Conservation (phyloP, 148 eudicot genomes). For the Spergularia bocconei region DNA sequence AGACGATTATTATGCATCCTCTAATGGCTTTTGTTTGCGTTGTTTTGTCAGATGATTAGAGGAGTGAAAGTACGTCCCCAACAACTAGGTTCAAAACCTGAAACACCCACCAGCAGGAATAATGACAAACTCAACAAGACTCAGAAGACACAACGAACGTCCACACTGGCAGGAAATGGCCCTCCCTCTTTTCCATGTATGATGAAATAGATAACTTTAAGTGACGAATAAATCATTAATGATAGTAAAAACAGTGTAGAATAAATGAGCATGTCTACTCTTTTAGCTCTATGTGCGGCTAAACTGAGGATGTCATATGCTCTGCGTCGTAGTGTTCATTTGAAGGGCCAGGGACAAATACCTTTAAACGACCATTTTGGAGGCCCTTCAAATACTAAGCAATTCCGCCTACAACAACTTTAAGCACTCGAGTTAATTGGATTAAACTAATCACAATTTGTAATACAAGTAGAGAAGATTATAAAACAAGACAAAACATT, state of each 20-base stretch:
- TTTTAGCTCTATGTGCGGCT: background rate
- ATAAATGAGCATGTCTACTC: slow-evolving; percentile 11
- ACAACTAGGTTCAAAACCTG: slow-evolving; percentile 44
- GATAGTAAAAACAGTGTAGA: background rate
- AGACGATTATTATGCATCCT: too few species aligned
- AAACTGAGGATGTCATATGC: too few species aligned
- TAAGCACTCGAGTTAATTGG: too few species aligned
- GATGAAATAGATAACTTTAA: background rate
- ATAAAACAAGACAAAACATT: too few species aligned
- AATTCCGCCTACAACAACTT: too few species aligned
- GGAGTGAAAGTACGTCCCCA: slow-evolving; percentile 79
- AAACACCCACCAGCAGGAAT: slow-evolving; percentile 37
- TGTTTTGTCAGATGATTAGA: slow-evolving; percentile 57
- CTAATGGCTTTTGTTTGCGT: background rate
- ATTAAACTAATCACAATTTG: too few species aligned
- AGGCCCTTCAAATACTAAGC: too few species aligned
- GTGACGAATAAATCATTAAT: background rate
- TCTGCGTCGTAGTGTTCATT: too few species aligned
- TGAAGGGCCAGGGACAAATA: too few species aligned
- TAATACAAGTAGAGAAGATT: too few species aligned
- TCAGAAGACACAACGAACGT: slow-evolving; percentile 28
- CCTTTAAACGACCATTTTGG: too few species aligned
- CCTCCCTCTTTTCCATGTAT: slow-evolving; percentile 15
- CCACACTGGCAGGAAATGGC: slow-evolving; percentile 32
- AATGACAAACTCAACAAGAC: slow-evolving; percentile 37